Evolutionary conservation across 768 basidiomycete genomes (phyloP), one percentile per base, ranked within the genome.

Genomic region (Multifurca ochricompacta): DNA sequence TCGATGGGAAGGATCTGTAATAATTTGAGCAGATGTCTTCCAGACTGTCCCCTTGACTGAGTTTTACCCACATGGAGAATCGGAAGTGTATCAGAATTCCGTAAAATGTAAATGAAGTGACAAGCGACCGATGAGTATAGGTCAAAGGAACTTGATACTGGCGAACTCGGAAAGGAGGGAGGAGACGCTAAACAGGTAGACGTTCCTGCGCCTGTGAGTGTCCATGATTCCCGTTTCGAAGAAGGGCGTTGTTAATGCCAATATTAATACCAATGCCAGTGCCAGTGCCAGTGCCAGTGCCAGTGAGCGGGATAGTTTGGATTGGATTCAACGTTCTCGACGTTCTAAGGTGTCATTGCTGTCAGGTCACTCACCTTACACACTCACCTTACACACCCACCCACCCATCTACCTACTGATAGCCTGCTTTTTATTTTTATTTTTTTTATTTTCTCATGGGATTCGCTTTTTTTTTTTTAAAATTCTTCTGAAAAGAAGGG

Each of bases 81-180:
- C 31, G 56, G 50, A 50, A 59, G 32, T 28, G 47, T 27, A 60
- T 60, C 59, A 60, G 59, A 59, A 50, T 60, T 60, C 57, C 59
- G 57, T 60, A 58, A n/a, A n/a, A 60, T 47, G 47, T 35, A 36
- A 57, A 58, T 56, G 54, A 58, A 55, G 35, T 51, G 50, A 56
- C 49, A 56, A 47, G 44, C 45, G 55, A 56, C 25, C 55, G 16
- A 36, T 37, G 48, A 31, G 36, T 41, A 21, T 28, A 25, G 19
- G 43, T 44, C 30, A 41, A 18, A 23, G 42, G 23, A 13, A n/a
- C 8, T n/a, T n/a, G n/a, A n/a, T n/a, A n/a, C n/a, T n/a, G n/a
- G n/a, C n/a, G n/a, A n/a, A n/a, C n/a, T n/a, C n/a, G n/a, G n/a
- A 36, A 35, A 36, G 23, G 25, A 19, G 25, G 34, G 34, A 16